Conservation (phyloP, 106 monocot species). For the Gastrodia elata region DNA sequence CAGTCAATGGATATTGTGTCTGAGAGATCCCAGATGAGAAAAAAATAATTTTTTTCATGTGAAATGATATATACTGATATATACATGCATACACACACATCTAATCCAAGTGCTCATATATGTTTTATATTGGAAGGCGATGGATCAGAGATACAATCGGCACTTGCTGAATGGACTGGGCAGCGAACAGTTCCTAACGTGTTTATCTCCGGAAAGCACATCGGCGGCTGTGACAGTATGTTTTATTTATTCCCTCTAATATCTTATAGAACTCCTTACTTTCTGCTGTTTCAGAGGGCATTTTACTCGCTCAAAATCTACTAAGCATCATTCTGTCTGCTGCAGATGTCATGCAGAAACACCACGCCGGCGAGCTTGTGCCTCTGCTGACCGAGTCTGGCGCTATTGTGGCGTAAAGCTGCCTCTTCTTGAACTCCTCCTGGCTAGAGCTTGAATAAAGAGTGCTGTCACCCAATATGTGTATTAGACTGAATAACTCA, state of each 20-base stretch:
- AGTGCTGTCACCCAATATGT: too few species aligned
- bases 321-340: not conserved
- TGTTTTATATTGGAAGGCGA: constrained; percentile 37
- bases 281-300: not conserved
- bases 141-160: constrained; percentile 62
- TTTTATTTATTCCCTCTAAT: not conserved
- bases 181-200: constrained; percentile 92
- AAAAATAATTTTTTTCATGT: too few species aligned
- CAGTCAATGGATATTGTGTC: too few species aligned
- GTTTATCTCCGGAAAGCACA: constrained; percentile 75
- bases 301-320: not conserved
- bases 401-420: constrained; percentile 40
- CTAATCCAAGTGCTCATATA: constrained; percentile 1
- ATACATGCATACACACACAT: too few species aligned
- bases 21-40: too few species aligned
- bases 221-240: constrained; percentile 86
- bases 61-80: too few species aligned
- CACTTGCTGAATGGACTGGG: constrained; percentile 61
- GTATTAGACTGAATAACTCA: too few species aligned
- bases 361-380: constrained; percentile 57
- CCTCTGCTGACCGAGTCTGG: constrained; percentile 74
- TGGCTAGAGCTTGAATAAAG: not conserved
- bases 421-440: constrained; percentile 11
- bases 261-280: not conserved
- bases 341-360: constrained; percentile 36